These are phyloP conservation scores for Podospora pseudopauciseta DNA, from an alignment of 495 filamentous ascomycete genomes.

Conservation along the genomic window DNA sequence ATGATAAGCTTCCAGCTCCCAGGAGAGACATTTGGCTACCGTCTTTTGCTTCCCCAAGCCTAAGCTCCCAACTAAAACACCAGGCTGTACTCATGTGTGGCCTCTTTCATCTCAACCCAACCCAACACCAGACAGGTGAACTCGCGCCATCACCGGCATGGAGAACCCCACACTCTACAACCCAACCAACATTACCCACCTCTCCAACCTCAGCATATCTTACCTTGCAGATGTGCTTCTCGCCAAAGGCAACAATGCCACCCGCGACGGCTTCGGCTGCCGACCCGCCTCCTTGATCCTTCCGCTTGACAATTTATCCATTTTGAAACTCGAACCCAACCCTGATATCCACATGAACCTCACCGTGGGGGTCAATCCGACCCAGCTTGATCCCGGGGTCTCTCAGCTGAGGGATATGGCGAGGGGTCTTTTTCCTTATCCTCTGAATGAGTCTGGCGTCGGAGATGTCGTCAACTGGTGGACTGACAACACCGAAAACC, in stretches of 20 bases:
- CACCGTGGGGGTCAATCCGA: conserved; percentile 9
- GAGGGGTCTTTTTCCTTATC: conserved; percentile 18
- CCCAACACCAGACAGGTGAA: neutral
- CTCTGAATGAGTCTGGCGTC: conserved; percentile 18
- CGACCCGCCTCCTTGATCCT: conserved; percentile 16
- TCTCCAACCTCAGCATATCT: conserved; percentile 13
- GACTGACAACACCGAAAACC: conserved; percentile 13
- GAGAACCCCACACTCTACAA: conserved; percentile 7
- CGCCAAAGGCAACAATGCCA: conserved; percentile 27
- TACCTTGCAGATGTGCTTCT: conserved; percentile 17
- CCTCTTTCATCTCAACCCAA: neutral
- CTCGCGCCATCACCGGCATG: neutral
- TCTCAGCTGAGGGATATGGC: conserved; percentile 15
- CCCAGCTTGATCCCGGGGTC: conserved; percentile 15
- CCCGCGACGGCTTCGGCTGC: conserved; percentile 26
- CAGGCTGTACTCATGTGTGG: neutral
- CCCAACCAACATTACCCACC: conserved; percentile 10
- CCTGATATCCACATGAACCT: conserved; percentile 2
- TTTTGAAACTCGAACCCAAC: conserved; percentile 1
- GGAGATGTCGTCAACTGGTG: conserved; percentile 23
- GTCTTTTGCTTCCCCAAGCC: neutral
- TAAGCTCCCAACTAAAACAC: neutral
- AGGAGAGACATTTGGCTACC: neutral
- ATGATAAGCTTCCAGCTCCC: neutral
- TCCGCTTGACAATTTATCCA: conserved; percentile 12